These are phyloP conservation scores for Daldinia grandis DNA, from an alignment of 495 filamentous ascomycete genomes.

Conservation along the genomic window DNA sequence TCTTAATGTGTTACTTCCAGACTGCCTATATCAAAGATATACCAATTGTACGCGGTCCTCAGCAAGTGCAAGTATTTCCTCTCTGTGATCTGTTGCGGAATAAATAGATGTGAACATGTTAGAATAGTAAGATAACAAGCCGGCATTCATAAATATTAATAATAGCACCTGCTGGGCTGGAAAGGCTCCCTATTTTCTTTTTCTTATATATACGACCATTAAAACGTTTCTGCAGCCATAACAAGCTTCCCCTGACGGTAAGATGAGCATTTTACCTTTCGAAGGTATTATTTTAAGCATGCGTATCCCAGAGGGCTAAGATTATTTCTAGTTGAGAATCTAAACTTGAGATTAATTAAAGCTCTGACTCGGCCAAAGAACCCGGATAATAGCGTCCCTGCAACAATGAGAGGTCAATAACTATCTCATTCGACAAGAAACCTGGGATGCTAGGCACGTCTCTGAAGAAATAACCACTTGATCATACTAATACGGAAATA, in stretches of 20 bases:
- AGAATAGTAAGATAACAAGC: neutral
- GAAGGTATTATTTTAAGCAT: neutral
- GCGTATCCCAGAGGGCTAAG: neutral
- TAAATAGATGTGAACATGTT: neutral
- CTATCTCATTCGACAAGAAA: neutral
- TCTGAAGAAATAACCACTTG: neutral
- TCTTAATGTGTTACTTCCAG: neutral
- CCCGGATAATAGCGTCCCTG: neutral
- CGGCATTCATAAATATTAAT: too few species aligned
- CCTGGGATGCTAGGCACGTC: neutral
- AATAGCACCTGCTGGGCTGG: too few species aligned
- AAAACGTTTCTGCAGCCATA: neutral
- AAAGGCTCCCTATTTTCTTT: too few species aligned
- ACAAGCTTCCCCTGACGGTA: neutral
- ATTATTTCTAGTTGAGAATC: neutral
- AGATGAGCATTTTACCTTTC: neutral
- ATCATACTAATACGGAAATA: neutral
- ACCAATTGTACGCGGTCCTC: neutral
- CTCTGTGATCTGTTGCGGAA: neutral
- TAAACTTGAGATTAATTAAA: too few species aligned
- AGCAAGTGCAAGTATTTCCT: neutral
- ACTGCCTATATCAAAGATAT: neutral
- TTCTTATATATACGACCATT: neutral
- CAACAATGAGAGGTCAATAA: neutral
- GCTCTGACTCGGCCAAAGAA: neutral